Percentiles rank a stretch among this genome's conserved stretches.
These are phyloP conservation scores for Pulveroboletus sp. DNA, from an alignment of 768 basidiomycete genomes.

Conservation along the genomic window DNA sequence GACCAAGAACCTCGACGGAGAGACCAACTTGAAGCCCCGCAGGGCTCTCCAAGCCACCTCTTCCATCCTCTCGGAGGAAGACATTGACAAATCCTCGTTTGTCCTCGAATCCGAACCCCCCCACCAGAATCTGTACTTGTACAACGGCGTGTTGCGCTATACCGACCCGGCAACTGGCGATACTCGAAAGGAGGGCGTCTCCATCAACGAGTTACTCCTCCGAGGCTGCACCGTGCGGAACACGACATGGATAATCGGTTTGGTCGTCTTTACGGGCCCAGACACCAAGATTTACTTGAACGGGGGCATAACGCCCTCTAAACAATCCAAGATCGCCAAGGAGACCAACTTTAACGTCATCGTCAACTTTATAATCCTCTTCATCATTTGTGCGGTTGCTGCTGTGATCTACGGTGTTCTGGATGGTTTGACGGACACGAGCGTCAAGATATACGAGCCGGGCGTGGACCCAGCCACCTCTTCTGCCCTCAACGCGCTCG, in stretches of 20 bases:
- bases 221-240: slow-evolving; percentile 89
- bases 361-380: slow-evolving; percentile 82
- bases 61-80: slow-evolving; percentile 77
- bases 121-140: slow-evolving; percentile 88
- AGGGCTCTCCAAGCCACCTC: slow-evolving; percentile 73
- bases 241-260: slow-evolving; percentile 86
- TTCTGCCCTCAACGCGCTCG: slow-evolving; percentile 65
- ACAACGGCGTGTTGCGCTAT: slow-evolving; percentile 82
- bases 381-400: slow-evolving; percentile 70
- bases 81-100: slow-evolving; percentile 83
- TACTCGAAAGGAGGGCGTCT: slow-evolving; percentile 61
- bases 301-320: slow-evolving; percentile 91
- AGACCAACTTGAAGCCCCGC: slow-evolving; percentile 93
- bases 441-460: slow-evolving; percentile 67
- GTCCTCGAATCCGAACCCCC: slow-evolving; percentile 90
- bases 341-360: slow-evolving; percentile 98
- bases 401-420: slow-evolving; percentile 75
- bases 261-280: slow-evolving; percentile 91
- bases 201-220: slow-evolving; percentile 89
- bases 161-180: slow-evolving; percentile 50
- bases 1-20: slow-evolving; percentile 97
- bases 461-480: slow-evolving; percentile 61
- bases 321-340: slow-evolving; percentile 94
- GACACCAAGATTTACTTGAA: slow-evolving; percentile 94
- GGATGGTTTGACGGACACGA: slow-evolving; percentile 57